Evolutionary conservation across 2,329 filamentous ascomycete genomes (phyloP), one percentile per base, ranked within the genome.

Genomic region (Teratosphaeriaceae sp.): DNA sequence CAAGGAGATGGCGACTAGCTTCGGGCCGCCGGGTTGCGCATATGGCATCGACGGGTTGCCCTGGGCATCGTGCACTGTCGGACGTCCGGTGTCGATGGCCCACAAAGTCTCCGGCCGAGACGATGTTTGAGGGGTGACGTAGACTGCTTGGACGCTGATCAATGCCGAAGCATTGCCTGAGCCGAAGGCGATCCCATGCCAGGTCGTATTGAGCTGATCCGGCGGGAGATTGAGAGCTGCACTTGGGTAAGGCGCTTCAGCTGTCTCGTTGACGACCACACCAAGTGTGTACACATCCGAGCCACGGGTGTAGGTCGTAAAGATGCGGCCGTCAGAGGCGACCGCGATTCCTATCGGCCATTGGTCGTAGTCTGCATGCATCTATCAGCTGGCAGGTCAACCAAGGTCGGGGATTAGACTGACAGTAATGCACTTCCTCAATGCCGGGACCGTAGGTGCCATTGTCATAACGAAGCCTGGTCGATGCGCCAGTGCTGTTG

Each of bases 341-440:
- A 69, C 62, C 13, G 68, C 66, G 6, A 72, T 62, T 4, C 68
- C 68, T 18, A 70, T 70, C 1, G 68, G 68, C 68, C 65, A 71
- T 51, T 70, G 65, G 21, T 66, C 64, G 43, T 70, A 70, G 52
- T 59, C 51, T 54, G 24, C 5, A 2, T 9, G 8, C 15, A 24
- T 7, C 12, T 5, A 22, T 36, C 5, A 35, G 30, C 27, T 45
- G 65, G 6, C 2, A 33, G 13, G 26, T 9, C 41, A 40, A 5
- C 3, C 4, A 15, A 22, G 34, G 8, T 2, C 15, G 26, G 9
- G 16, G 3, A 16, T 18, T 9, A 16, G 11, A 36, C 46, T 39
- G 36, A 53, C 49, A 73, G 51, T 72, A 73, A 49, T 74, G 69
- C 27, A 67, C 65, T 48, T 74, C 70, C 48, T 74, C 71, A 3